Conservation (phyloP, 805 yeast genomes). For the Hanseniaspora jakobsenii region DNA sequence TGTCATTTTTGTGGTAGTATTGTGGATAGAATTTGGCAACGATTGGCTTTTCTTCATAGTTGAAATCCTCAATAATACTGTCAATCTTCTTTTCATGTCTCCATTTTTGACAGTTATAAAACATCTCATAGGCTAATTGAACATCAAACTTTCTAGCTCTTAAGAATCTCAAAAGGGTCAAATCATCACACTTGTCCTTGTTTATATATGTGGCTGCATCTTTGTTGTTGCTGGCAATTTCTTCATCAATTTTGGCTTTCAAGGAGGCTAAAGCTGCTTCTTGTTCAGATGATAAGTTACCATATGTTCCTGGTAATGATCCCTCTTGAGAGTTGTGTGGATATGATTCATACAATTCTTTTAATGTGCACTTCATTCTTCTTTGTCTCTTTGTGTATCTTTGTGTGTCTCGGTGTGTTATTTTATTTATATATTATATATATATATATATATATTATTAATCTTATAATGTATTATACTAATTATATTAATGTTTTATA, state of each 20-base stretch:
- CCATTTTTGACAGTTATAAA: conserved; percentile 80
- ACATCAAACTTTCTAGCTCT: conserved; percentile 93
- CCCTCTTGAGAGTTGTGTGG: conserved; percentile 60
- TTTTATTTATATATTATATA: not conserved
- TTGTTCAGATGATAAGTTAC: conserved; percentile 63
- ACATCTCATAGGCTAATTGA: conserved; percentile 69
- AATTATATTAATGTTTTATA: no score
- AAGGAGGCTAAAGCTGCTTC: conserved; percentile 45
- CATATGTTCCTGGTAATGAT: conserved; percentile 65
- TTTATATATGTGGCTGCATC: conserved; percentile 5
- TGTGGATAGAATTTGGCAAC: conserved; percentile 90
- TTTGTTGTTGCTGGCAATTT: conserved; percentile 41
- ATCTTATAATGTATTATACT: no score
- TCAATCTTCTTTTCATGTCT: conserved; percentile 76
- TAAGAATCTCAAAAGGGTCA: conserved; percentile 70
- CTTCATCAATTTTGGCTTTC: conserved; percentile 43
- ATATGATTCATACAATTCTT: conserved; percentile 39
- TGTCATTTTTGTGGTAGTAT: conserved; percentile 93
- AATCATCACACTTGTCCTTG: conserved; percentile 65
- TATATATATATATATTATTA: no score
- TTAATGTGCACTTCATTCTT: conserved; percentile 18
- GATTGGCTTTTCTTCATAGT: conserved; percentile 81
- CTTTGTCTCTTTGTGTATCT: not conserved
- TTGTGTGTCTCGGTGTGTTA: not conserved
- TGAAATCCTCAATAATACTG: conserved; percentile 75